Evolutionary conservation across 441 rosid genomes (phyloP).

Genomic region (Hura crepitans): DNA sequence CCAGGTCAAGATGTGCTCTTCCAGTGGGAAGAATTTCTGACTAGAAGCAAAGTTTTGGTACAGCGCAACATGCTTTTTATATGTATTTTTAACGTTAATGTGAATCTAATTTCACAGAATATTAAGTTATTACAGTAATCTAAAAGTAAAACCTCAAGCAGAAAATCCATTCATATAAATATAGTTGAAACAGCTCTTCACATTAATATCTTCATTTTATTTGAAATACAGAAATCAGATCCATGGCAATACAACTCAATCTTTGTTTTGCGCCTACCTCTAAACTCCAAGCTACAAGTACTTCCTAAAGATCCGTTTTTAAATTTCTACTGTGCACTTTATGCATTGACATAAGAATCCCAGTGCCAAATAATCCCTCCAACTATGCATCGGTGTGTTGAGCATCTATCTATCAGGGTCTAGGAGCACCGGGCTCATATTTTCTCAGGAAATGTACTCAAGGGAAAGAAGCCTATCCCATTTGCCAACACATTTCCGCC

Average conservation of each 20-base stretch:
- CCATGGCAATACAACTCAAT: constrained; percentile 20
- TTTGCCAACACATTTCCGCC: constrained; percentile 12
- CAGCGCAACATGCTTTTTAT: constrained; percentile 13
- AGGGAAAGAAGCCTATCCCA: constrained; percentile 13
- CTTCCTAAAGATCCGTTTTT: constrained; percentile 15
- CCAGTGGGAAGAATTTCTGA: constrained; percentile 33
- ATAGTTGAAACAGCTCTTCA: background rate
- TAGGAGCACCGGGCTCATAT: constrained; percentile 18
- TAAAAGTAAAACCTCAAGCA: background rate
- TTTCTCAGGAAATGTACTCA: constrained; percentile 19
- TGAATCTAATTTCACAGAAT: background rate
- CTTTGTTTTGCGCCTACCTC: constrained; percentile 11
- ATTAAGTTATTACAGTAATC: constrained; percentile 2
- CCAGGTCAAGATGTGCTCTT: constrained; percentile 41
- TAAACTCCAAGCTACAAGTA: constrained; percentile 9
- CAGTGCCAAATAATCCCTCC: constrained; percentile 11
- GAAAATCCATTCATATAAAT: background rate
- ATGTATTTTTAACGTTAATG: background rate
- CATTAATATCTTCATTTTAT: constrained; percentile 9
- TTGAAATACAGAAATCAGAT: constrained; percentile 17
- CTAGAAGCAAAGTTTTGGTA: background rate
- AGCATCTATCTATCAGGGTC: constrained; percentile 18
- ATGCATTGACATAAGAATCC: constrained; percentile 13
- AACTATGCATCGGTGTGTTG: constrained; percentile 17
- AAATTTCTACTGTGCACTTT: constrained; percentile 18